Base-by-base conservation (phyloP, 306 rosid genomes). In the Quercus ilex region DNA sequence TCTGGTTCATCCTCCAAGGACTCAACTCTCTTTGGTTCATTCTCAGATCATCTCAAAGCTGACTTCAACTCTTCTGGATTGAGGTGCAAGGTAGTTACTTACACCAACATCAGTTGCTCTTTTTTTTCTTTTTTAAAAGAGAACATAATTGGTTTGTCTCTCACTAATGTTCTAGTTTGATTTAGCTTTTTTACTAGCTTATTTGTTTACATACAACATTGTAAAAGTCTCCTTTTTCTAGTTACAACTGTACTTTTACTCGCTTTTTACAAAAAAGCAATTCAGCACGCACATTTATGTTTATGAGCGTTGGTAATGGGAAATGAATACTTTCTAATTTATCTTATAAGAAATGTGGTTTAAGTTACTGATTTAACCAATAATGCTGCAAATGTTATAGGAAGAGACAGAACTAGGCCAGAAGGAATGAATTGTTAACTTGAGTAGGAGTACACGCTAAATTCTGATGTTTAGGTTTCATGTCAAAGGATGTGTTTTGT, bases 21-120 rank as follows among this genome's bases (percentile, higher is more conserved):
- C 25, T 90, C 98, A 6, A 79, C 88, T 18, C 74, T 96, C 3
- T 93, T 96, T 76, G 99, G 99, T 76, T 80, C 96, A 52, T 80
- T 96, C 63, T 80, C 97, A n/a, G 97, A 91, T 41, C 78, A 90
- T 71, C 71, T 81, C 84, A 95, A 83, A 84, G 84, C 90, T 71
- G 97, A 91, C 23, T 89, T 90, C 88, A 70, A 71, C 85, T 90
- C 93, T 72, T 88, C 90, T 85, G 85, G 93, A 63, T 77, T 96
- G 71, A 89, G 93, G 81, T 85, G 88, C 89, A 92, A 92, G 99
- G 99, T 90, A 87, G 52, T 35, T 35, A 25, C 53, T 49, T 49
- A 49, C 4, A 31, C 21, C 58, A 65, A 49, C 60, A 51, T 69
- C 17, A 53, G 7, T 53, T 69, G 77, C 17, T 5, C 52, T 19